phyloP scores from a whole-genome alignment of 139 green algal genomes.

The Auxenochlorella pyrenoidosa region DNA sequence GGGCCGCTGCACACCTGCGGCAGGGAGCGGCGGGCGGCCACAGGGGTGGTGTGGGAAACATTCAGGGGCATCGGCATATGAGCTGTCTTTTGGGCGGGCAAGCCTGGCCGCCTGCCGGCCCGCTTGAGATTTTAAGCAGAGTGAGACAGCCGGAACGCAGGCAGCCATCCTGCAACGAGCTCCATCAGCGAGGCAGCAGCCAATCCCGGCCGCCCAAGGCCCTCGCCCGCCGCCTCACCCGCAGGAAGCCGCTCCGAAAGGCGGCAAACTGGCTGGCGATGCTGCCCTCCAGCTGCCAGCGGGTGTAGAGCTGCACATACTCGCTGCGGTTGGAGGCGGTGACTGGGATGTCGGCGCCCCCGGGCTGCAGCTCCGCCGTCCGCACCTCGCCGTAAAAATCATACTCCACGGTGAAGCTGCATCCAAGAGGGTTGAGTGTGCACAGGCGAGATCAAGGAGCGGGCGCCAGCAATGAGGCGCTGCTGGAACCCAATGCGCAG shows the following conservation, averaged over 20 bases:
- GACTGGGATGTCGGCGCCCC: constrained; percentile 68
- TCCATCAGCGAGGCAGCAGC: no score
- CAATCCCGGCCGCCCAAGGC: no score
- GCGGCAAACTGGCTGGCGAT: constrained; percentile 78
- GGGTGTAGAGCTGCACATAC: constrained; percentile 75
- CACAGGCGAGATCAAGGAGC: background rate
- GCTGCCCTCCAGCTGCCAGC: constrained; percentile 66
- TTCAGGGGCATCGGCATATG: no score
- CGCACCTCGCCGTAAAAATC: constrained; percentile 64
- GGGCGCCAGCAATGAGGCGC: background rate
- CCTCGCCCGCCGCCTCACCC: constrained; percentile 10
- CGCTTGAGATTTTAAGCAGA: no score
- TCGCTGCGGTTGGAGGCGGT: constrained; percentile 77
- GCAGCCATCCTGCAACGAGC: no score
- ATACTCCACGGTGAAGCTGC: constrained; percentile 65
- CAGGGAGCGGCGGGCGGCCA: no score
- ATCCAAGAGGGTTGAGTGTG: background rate
- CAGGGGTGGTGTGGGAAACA: background rate
- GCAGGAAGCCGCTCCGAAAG: constrained; percentile 73
- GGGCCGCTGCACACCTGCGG: constrained; percentile 64
- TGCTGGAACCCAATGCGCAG: no score
- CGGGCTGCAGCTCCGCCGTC: constrained; percentile 64
- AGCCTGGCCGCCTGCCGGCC: no score
- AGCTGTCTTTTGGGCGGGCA: no score
- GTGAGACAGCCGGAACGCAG: no score